Conservation (phyloP, 768 basidiomycete species). For the Rhodotorula toruloides region DNA sequence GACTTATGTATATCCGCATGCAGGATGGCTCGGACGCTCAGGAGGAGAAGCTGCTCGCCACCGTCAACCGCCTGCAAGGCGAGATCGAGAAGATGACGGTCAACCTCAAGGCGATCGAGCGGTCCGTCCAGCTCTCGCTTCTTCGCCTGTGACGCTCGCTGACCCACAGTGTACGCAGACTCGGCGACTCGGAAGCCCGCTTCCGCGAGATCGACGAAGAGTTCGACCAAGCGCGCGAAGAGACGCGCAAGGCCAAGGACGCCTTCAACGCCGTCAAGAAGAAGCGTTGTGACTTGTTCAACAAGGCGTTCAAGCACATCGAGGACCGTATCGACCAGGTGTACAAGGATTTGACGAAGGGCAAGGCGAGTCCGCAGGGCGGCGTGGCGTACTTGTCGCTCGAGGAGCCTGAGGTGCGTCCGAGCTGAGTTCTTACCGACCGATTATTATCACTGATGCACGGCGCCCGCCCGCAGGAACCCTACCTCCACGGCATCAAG, state of each 20-base stretch:
- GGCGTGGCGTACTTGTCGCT: conserved; percentile 94
- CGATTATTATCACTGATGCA: too few relatives aligned
- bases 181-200: conserved; percentile 58
- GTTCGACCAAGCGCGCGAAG: conserved; percentile 83
- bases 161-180: conserved; percentile 18
- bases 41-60: conserved; percentile 67
- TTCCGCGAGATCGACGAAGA: conserved; percentile 84
- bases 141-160: not conserved
- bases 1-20: not conserved
- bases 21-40: conserved; percentile 62
- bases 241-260: conserved; percentile 83
- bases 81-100: conserved; percentile 94
- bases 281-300: conserved; percentile 73
- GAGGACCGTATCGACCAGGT: conserved; percentile 89
- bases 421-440: not conserved
- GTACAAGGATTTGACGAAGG: conserved; percentile 96
- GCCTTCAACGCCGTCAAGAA: conserved; percentile 82
- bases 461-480: conserved; percentile 64
- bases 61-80: conserved; percentile 61
- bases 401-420: conserved; percentile 83
- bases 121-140: conserved; percentile 51
- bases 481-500: conserved; percentile 82
- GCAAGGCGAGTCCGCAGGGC: conserved; percentile 85
- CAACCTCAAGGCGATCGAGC: conserved; percentile 92
- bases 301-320: conserved; percentile 93